A percentile compares a stretch with the other conserved stretches of the same genome.
Conservation (phyloP, 495 filamentous ascomycete genomes). For the Tetracladium setigerum region DNA sequence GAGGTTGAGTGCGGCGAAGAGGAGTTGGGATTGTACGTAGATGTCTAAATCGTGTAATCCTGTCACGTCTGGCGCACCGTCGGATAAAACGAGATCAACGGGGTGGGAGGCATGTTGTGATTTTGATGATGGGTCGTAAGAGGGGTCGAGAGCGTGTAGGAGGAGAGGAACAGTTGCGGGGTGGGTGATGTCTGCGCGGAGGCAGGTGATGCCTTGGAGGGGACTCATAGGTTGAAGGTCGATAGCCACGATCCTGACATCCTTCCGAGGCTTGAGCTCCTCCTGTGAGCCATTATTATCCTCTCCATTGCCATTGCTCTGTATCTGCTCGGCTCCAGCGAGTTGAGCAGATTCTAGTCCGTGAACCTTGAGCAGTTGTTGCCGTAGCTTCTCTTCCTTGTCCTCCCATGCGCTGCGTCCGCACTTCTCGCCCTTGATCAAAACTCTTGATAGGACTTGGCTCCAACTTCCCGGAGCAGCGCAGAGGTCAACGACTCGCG, state of each 20-base stretch:
- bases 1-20: slow-evolving; percentile 88
- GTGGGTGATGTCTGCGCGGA: slow-evolving; percentile 95
- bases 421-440: slow-evolving; percentile 89
- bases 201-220: slow-evolving; percentile 80
- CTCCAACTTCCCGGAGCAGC: slow-evolving; percentile 96
- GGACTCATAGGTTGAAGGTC: slow-evolving; percentile 94
- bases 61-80: slow-evolving; percentile 94
- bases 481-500: slow-evolving; percentile 93
- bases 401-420: slow-evolving; percentile 79
- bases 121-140: slow-evolving; percentile 48
- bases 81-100: slow-evolving; percentile 87
- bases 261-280: slow-evolving; percentile 48
- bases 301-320: too few relatives aligned
- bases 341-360: slow-evolving; percentile 8
- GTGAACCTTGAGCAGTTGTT: slow-evolving; percentile 41
- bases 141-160: slow-evolving; percentile 73
- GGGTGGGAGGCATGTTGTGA: slow-evolving; percentile 50
- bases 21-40: slow-evolving; percentile 91
- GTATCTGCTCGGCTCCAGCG: neutral
- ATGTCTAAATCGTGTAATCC: slow-evolving; percentile 96
- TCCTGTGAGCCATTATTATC: slow-evolving; percentile 1
- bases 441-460: slow-evolving; percentile 84
- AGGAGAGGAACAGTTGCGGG: slow-evolving; percentile 88
- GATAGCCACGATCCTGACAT: slow-evolving; percentile 90
- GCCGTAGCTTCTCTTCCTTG: slow-evolving; percentile 56